Conservation (phyloP, 2,329 filamentous ascomycete species). For the Cytospora schulzeri region DNA sequence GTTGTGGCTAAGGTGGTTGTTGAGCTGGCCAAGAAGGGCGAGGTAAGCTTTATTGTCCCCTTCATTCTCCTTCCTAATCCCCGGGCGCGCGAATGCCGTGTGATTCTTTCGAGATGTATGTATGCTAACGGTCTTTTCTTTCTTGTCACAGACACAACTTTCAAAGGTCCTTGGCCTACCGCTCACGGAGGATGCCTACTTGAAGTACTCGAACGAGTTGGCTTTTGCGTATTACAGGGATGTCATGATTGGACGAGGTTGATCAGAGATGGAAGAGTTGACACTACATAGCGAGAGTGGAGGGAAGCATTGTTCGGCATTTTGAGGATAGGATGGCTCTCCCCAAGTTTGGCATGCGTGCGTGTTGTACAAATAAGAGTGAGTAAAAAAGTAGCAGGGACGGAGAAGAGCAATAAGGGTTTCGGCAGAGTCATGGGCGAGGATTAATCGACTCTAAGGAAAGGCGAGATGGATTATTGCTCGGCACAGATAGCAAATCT, state of each 20-base stretch:
- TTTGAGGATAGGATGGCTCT: neutral
- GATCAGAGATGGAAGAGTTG: neutral
- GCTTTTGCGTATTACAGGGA: slow-evolving; percentile 69
- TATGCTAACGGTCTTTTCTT: slow-evolving; percentile 38
- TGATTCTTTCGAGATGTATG: slow-evolving; percentile 35
- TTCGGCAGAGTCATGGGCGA: neutral
- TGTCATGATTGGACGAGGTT: slow-evolving; percentile 53
- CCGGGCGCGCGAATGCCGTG: too few relatives aligned
- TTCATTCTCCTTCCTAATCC: too few relatives aligned
- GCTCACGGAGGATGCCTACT: slow-evolving; percentile 71
- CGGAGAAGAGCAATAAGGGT: neutral
- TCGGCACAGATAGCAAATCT: slow-evolving; percentile 31
- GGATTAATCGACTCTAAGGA: neutral
- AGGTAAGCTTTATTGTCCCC: slow-evolving; percentile 50
- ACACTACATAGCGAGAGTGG: neutral
- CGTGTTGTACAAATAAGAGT: neutral
- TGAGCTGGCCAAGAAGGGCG: slow-evolving; percentile 55
- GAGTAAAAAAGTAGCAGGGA: neutral
- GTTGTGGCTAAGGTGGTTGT: slow-evolving; percentile 69
- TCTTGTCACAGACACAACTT: slow-evolving; percentile 44
- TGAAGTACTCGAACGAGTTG: slow-evolving; percentile 70
- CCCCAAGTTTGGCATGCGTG: neutral
- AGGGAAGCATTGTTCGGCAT: neutral
- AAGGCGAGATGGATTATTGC: neutral
- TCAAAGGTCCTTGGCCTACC: slow-evolving; percentile 60